These are phyloP conservation scores for Neopestalotiopsis rosae DNA, from an alignment of 2,329 filamentous ascomycete species.

Conservation along the genomic window DNA sequence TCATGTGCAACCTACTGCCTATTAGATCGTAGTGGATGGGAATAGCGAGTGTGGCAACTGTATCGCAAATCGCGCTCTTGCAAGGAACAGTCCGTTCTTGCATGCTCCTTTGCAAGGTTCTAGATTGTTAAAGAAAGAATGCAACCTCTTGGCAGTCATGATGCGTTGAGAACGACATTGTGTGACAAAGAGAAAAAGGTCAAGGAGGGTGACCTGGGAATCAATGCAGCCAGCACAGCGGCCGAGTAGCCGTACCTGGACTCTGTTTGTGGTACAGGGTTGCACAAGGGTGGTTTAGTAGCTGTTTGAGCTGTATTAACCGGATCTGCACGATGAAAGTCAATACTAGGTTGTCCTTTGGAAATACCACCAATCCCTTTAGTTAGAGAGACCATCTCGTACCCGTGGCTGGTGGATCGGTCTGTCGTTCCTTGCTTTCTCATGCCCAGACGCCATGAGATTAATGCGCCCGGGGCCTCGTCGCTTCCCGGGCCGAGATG, in stretches of 20 bases:
- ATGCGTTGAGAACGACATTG: neutral
- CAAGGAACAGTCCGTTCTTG: neutral
- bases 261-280: neutral
- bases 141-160: neutral
- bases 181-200: neutral
- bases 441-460: neutral
- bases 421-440: neutral
- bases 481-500: neutral
- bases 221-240: neutral
- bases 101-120: neutral
- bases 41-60: neutral
- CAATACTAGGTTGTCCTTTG: neutral
- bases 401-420: neutral
- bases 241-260: no score
- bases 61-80: neutral
- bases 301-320: neutral
- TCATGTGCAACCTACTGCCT: neutral
- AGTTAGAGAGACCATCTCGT: no score
- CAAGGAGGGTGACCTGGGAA: neutral
- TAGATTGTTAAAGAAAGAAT: neutral
- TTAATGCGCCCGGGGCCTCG: neutral
- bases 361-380: neutral
- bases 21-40: neutral
- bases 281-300: neutral
- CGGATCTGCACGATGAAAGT: slow-evolving; percentile 1